Base-by-base conservation (phyloP, 1,284 basidiomycete species). In the Neotropicomus parvogracilis region DNA sequence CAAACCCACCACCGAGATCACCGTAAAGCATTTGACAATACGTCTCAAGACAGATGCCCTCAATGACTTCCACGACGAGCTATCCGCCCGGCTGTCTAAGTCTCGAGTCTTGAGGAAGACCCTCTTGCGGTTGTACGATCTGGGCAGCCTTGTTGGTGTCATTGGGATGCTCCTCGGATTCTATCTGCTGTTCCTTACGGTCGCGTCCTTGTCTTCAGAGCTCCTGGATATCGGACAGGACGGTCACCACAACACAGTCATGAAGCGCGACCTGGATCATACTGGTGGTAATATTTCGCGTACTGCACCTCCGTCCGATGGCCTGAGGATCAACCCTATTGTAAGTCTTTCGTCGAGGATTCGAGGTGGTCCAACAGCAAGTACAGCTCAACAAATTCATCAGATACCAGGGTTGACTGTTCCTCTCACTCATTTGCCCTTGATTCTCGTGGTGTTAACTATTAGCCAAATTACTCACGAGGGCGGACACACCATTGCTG, bases 351-450 rank as follows among this genome's bases (percentile, higher is more conserved):
- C 8, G 6, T 32, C 27, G 10, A 40, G 29, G 3, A 19, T 39
- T 27, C 24, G 32, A 32, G 6, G 12, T 34, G 26, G 19, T 37
- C 17, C 34, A 39, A 42, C 21, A 24, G 5, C 49, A 12, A 37
- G 17, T n/a, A 39, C 19, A 46, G 39, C 58, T 60, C 31, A 52
- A 41, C 31, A 52, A 41, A 16, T 38, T 26, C 44, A 32, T 50
- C 50, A 89, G 86, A 80, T 90, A 36, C 88, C 88, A 13, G 88
- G 88, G 3, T 50, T 88, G 4, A 90, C 85, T 2, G 78, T 85
- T 1, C 88, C 87, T 2, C 57, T 85, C n/a, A 65, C 66, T 28
- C 79, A 89, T 58, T 57, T 85, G 2, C 80, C 81, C 4, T 52
- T 79, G 27, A 78, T 89, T 40, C 57, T 89, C 13, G 14, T 74